A percentile compares a stretch with the other conserved stretches of the same genome.
Conservation (phyloP, 1,284 basidiomycete species). For the Athelia psychrophila region DNA sequence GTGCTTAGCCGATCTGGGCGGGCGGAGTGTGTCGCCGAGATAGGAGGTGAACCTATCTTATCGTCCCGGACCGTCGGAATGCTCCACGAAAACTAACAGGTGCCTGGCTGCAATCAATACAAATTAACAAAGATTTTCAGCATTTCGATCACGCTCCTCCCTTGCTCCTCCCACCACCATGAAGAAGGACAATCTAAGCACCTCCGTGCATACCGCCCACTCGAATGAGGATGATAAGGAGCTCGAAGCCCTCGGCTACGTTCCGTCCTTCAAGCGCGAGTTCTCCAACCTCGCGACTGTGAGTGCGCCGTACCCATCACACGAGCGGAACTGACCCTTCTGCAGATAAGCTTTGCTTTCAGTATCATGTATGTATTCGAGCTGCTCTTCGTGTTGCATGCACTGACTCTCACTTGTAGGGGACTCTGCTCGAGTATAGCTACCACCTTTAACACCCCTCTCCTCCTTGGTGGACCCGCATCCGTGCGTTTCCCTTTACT, state of each 20-base stretch:
- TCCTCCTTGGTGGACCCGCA: constrained; percentile 75
- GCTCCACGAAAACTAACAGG: too few species aligned
- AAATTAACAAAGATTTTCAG: too few species aligned
- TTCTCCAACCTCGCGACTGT: constrained; percentile 80
- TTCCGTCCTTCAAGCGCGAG: constrained; percentile 78
- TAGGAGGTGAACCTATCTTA: too few species aligned
- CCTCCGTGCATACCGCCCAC: too few species aligned
- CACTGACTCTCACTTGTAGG: background rate
- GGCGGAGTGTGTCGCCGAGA: too few species aligned
- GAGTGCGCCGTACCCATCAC: constrained; percentile 1
- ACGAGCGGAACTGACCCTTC: too few species aligned
- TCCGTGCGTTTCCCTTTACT: constrained; percentile 42
- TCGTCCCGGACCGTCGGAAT: too few species aligned
- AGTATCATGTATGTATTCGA: constrained; percentile 58
- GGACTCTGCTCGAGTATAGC: constrained; percentile 79
- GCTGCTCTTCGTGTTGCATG: background rate
- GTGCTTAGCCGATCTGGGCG: too few species aligned
- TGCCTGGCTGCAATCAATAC: too few species aligned
- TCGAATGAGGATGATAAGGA: constrained; percentile 60
- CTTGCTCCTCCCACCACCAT: too few species aligned
- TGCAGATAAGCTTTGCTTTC: constrained; percentile 32
- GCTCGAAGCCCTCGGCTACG: constrained; percentile 68
- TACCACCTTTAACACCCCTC: constrained; percentile 80
- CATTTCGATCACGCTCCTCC: too few species aligned
- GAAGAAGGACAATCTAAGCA: too few species aligned